A percentile compares a stretch with the other conserved stretches of the same genome.
Evolutionary conservation across 495 filamentous ascomycete genomes (phyloP).

Genomic region (Penicillium desertorum): DNA sequence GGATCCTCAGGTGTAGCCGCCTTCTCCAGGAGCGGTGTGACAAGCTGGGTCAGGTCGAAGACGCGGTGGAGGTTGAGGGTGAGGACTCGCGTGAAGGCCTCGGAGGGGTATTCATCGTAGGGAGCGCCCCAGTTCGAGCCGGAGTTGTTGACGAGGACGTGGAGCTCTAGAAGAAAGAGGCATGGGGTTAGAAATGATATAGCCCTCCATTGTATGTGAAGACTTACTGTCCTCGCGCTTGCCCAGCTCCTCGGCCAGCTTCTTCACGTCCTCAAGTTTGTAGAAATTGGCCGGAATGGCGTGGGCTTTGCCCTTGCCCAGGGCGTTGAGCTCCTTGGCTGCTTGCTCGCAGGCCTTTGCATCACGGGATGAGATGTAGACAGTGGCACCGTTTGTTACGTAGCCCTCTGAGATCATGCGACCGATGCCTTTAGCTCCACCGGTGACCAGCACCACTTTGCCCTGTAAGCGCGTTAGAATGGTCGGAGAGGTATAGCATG

Average conservation of each 20-base stretch:
- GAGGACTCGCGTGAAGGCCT: constrained; percentile 69
- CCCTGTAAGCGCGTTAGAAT: constrained; percentile 47
- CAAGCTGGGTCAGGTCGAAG: constrained; percentile 72
- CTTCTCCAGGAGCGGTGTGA: constrained; percentile 69
- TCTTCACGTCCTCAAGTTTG: constrained; percentile 67
- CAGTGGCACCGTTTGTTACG: constrained; percentile 75
- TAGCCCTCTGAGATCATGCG: constrained; percentile 81
- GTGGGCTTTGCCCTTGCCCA: constrained; percentile 61
- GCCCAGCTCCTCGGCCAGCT: constrained; percentile 60
- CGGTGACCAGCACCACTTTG: constrained; percentile 74
- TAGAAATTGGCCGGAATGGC: constrained; percentile 72
- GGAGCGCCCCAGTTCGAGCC: constrained; percentile 71
- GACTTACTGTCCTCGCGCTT: constrained; percentile 59
- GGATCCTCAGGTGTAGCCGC: constrained; percentile 49
- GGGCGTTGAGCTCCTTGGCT: constrained; percentile 58
- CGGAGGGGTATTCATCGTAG: constrained; percentile 65
- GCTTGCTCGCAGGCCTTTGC: constrained; percentile 59
- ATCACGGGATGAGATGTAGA: constrained; percentile 80
- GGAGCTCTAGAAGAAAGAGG: constrained; percentile 49
- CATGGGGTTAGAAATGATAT: constrained; percentile 6
- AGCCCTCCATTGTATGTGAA: neutral
- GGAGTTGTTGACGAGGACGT: constrained; percentile 80
- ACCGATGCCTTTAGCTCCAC: constrained; percentile 69
- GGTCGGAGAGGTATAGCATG: neutral
- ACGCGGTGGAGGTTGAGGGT: constrained; percentile 79